phyloP scores from a whole-genome alignment of 306 rosid genomes.

The Alnus rubra region DNA sequence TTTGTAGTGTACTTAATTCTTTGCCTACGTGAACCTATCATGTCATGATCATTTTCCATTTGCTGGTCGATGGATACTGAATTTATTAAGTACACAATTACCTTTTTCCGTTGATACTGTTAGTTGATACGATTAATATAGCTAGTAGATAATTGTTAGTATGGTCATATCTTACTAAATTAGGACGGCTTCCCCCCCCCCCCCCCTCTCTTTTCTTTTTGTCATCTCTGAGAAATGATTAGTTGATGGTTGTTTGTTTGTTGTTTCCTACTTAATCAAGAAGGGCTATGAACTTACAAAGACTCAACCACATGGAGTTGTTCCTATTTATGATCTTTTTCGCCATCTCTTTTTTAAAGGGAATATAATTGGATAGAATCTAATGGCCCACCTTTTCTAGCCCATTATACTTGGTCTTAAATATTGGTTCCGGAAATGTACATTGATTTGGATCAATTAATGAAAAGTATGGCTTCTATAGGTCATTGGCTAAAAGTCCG shows the following conservation, averaged over 20 bases:
- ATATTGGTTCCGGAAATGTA: background rate
- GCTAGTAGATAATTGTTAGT: slow-evolving; percentile 6
- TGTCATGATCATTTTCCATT: slow-evolving; percentile 1
- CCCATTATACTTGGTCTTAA: background rate
- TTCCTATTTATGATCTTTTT: background rate
- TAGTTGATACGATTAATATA: background rate
- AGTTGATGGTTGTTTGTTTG: slow-evolving; percentile 6
- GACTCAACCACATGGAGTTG: background rate
- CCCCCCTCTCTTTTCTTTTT: too few relatives aligned
- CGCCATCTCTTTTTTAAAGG: background rate
- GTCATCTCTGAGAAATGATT: background rate
- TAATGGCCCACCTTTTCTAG: background rate
- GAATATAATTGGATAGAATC: background rate
- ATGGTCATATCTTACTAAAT: background rate
- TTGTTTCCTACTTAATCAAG: slow-evolving; percentile 1
- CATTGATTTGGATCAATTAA: background rate
- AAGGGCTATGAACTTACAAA: background rate
- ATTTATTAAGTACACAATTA: background rate
- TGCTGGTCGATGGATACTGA: background rate
- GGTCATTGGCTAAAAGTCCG: background rate
- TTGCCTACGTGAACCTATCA: background rate
- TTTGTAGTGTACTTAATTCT: background rate
- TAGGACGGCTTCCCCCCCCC: background rate
- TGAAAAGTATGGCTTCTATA: background rate
- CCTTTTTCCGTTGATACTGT: background rate